Base-by-base conservation (phyloP, 176 grass and related monocot genomes). In the Alloteropsis semialata region DNA sequence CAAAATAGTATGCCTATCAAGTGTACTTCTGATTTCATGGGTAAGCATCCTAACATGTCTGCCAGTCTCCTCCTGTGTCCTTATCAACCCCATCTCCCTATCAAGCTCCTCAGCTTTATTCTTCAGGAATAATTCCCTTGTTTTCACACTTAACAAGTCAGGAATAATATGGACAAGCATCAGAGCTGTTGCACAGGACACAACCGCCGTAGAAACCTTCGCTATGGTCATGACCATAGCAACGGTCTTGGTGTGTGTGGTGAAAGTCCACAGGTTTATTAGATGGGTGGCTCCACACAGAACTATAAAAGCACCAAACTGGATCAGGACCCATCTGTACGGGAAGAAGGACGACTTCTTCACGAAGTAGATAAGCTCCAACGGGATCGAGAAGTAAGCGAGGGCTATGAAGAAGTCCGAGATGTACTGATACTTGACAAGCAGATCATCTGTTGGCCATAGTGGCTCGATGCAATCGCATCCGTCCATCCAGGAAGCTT, bases 331-430 rank as follows among this genome's bases (percentile, higher is more conserved):
- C 87, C 89, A 90, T 83, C 82, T 85, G 57, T 91, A 96, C 0
- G 79, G 84, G 76, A 84, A 84, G 85, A 91, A 86, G 46, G 91
- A 88, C 2, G 87, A 94, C 82, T 92, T 94, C 85, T 91, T 94
- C 42, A 90, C 84, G n/a, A 97, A 94, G 64, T 94, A 97, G 65
- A 92, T 90, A 54, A 97, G 85, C 82, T 97, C 89, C n/a, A 97
- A 71, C 0, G 89, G 94, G 66, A 97, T 94, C 9, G 90, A 88
- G 89, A 97, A 92, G 74, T 94, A 97, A 0, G 92, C 92, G 14
- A 94, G 87, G 51, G 89, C 91, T 58, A 97, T 97, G 73, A 97
- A 90, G 75, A 97, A 97, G 86, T 97, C 94, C 8, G 88, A 91
- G 48, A 91, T 85, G 82, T 90, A 91, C 69, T 91, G 92, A 67